Conservation (phyloP, 352 stramenopile genomes). For the Pythium vanterpoolii region DNA sequence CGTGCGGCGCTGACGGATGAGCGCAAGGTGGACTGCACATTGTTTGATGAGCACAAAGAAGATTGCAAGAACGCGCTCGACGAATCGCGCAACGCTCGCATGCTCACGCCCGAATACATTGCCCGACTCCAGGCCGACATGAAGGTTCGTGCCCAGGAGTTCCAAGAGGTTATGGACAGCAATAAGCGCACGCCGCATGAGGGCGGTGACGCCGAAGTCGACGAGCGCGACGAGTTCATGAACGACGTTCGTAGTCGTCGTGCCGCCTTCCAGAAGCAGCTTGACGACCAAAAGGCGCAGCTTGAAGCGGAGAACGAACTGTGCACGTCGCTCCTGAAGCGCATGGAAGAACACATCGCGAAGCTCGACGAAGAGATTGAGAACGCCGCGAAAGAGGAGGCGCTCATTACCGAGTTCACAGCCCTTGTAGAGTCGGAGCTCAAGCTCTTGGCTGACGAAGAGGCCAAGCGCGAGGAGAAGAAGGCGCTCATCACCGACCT, state of each 20-base stretch:
- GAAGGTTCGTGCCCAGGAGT: slow-evolving; percentile 74
- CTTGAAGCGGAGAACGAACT: slow-evolving; percentile 78
- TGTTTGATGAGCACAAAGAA: slow-evolving; percentile 85
- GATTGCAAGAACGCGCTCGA: slow-evolving; percentile 79
- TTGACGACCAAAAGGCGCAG: slow-evolving; percentile 71
- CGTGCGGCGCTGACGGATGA: slow-evolving; percentile 81
- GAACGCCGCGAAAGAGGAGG: slow-evolving; percentile 64
- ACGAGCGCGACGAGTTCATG: slow-evolving; percentile 88
- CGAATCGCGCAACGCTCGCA: slow-evolving; percentile 56
- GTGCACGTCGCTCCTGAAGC: slow-evolving; percentile 71
- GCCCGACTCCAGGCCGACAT: slow-evolving; percentile 81
- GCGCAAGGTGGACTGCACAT: slow-evolving; percentile 70
- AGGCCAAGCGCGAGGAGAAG: slow-evolving; percentile 87
- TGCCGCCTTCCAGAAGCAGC: slow-evolving; percentile 80
- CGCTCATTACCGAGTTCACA: slow-evolving; percentile 74
- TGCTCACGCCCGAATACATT: slow-evolving; percentile 85
- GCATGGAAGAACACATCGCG: slow-evolving; percentile 82
- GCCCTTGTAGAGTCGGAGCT: slow-evolving; percentile 67
- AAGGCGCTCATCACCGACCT: slow-evolving; percentile 81
- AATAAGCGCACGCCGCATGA: slow-evolving; percentile 84
- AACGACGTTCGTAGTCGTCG: slow-evolving; percentile 80
- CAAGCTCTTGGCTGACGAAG: slow-evolving; percentile 74
- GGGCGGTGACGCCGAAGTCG: slow-evolving; percentile 62
- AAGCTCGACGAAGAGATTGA: slow-evolving; percentile 77
- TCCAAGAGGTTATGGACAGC: slow-evolving; percentile 73